phyloP scores from a whole-genome alignment of 1,284 basidiomycete genomes.

The Apiotrichum laibachii region DNA sequence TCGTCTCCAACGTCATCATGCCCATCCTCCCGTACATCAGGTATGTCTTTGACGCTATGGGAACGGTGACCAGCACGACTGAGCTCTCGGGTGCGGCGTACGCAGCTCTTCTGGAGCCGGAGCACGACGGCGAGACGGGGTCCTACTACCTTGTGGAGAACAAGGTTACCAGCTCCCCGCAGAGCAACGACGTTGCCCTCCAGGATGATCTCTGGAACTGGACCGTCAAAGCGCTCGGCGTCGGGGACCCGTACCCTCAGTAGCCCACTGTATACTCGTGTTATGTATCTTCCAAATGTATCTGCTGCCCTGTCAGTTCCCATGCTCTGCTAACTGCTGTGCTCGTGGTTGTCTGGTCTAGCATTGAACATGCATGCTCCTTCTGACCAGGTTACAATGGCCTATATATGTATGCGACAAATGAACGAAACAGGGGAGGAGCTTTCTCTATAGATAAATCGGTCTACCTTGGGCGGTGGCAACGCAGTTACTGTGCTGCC shows the following conservation, averaged over 20 bases:
- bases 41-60: not conserved
- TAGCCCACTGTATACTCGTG: too few species aligned
- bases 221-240: conserved; percentile 10
- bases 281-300: too few species aligned
- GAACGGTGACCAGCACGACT: conserved; percentile 1
- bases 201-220: conserved; percentile 31
- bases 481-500: too few species aligned
- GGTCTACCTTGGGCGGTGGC: conserved; percentile 2
- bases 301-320: too few species aligned
- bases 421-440: conserved; percentile 16
- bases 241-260: too few species aligned
- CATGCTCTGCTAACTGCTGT: not conserved
- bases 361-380: conserved; percentile 19
- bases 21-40: conserved; percentile 2
- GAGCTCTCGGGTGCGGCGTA: conserved; percentile 6
- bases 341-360: not conserved
- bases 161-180: conserved; percentile 13
- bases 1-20: not conserved
- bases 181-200: conserved; percentile 12
- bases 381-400: conserved; percentile 8
- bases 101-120: conserved; percentile 5
- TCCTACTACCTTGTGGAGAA: conserved; percentile 16
- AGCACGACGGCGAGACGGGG: conserved; percentile 17
- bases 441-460: conserved; percentile 11
- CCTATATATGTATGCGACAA: conserved; percentile 20